Conservation (phyloP, 805 yeast species). For the Candida fluviatilis region DNA sequence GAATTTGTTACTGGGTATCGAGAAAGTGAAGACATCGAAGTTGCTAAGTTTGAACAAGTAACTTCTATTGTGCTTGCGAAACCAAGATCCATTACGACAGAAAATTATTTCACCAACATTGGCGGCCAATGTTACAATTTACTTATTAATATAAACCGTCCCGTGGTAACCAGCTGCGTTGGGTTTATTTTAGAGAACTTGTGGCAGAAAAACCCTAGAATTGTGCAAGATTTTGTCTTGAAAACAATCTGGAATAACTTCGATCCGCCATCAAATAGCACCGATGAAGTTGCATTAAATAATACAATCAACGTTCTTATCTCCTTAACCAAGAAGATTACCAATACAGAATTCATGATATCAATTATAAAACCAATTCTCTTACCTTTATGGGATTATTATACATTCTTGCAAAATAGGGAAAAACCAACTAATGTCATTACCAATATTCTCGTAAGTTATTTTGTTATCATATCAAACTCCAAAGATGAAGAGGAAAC, state of each 20-base stretch:
- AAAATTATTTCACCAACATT: constrained; percentile 52
- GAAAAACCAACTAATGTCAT: constrained; percentile 31
- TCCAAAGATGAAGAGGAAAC: constrained; percentile 11
- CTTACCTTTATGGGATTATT: constrained; percentile 42
- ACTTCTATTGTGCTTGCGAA: constrained; percentile 60
- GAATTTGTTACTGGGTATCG: constrained; percentile 77
- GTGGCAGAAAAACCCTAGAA: constrained; percentile 45
- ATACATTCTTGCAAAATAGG: constrained; percentile 27
- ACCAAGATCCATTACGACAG: constrained; percentile 48
- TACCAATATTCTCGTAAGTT: constrained; percentile 35
- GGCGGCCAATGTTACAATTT: constrained; percentile 62
- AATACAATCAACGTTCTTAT: constrained; percentile 63
- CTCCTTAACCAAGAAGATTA: constrained; percentile 48
- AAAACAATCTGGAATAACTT: constrained; percentile 44
- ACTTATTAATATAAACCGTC: constrained; percentile 56
- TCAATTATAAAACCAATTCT: constrained; percentile 28
- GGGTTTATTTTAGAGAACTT: constrained; percentile 51
- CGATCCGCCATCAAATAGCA: constrained; percentile 24
- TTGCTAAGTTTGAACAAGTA: constrained; percentile 64
- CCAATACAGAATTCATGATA: constrained; percentile 20
- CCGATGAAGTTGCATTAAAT: constrained; percentile 47
- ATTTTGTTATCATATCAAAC: constrained; percentile 22
- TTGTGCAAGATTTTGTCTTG: constrained; percentile 58
- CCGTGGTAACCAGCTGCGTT: constrained; percentile 53
- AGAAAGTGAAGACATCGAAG: constrained; percentile 63